Conservation (phyloP, 768 basidiomycete genomes). For the Mycena filopes region DNA sequence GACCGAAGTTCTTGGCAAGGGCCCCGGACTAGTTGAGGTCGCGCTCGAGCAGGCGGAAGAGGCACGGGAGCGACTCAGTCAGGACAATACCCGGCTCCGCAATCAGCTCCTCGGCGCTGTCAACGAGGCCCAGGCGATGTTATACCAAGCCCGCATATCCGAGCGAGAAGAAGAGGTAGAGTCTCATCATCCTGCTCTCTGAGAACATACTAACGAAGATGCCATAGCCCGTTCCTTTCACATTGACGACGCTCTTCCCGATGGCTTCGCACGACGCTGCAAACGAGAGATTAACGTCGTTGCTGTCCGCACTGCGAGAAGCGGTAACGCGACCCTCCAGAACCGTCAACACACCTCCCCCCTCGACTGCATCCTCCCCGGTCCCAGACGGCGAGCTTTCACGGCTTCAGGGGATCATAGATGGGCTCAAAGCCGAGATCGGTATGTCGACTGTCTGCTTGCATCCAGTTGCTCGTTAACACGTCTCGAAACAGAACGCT, state of each 20-base stretch:
- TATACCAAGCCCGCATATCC: conserved; percentile 57
- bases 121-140: conserved; percentile 70
- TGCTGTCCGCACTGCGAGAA: conserved; percentile 56
- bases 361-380: conserved; percentile 32
- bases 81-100: conserved; percentile 73
- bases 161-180: conserved; percentile 58
- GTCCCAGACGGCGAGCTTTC: conserved; percentile 56
- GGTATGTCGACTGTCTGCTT: conserved; percentile 50
- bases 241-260: conserved; percentile 63
- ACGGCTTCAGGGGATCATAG: conserved; percentile 61
- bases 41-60: conserved; percentile 81
- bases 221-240: conserved; percentile 55
- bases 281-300: conserved; percentile 55
- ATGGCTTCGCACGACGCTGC: conserved; percentile 61
- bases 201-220: conserved; percentile 9
- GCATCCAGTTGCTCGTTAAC: neutral
- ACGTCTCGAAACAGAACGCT: conserved; percentile 48
- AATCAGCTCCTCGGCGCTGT: conserved; percentile 68
- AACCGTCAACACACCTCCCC: conserved; percentile 32
- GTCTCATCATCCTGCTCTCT: conserved; percentile 21
- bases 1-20: conserved; percentile 57
- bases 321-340: conserved; percentile 43
- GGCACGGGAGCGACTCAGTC: conserved; percentile 66
- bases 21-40: conserved; percentile 67
- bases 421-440: conserved; percentile 64